Evolutionary conservation across 768 basidiomycete species (phyloP), one percentile per base, ranked within the genome.

Genomic region (Russula brevipes): DNA sequence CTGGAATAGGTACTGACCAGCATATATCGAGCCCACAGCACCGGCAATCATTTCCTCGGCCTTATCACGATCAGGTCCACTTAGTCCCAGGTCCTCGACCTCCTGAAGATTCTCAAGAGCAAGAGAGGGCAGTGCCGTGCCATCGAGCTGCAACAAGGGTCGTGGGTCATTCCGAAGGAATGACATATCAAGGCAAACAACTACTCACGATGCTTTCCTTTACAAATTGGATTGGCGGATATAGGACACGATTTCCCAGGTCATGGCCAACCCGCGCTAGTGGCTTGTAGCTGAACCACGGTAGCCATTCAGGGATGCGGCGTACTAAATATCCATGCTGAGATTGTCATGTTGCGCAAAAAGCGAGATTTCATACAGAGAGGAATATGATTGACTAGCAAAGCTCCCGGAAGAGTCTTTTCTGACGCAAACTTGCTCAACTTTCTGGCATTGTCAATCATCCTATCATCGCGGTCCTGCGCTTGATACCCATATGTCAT

Each of bases 281-380:
- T 38, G 53, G 60, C 36, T 61, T 46, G 33, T 55, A 61, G 36
- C 60, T 56, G 5, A 61, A 33, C 54, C 60, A 54, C 10, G 60
- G 53, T n/a, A 61, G 7, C 60, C 53, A 55, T 19, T 54, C 54
- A 24, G 60, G 60, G 46, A 61, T 39, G 39, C 56, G 39, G 6
- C 54, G 33, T 12, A 61, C 60, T 61, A 17, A 54, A 16, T 2
- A 5, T 19, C 0, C 1, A 5, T 54, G 8, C 5, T 19, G 8
- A n/a, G 19, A 2, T 5, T 7, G 19, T 36, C 12, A 30, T 19
- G 1, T 39, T 17, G 31, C 50, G 6, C 5, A n/a, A 36, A 38
- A 41, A 19, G 24, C 0, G 19, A n/a, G 12, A 57, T 7, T 8
- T 50, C 61, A 41, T 19, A 62, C 61, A 33, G 31, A 62, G 42